phyloP scores from a whole-genome alignment of 352 stramenopile species.

The Phytopythium aichiense region DNA sequence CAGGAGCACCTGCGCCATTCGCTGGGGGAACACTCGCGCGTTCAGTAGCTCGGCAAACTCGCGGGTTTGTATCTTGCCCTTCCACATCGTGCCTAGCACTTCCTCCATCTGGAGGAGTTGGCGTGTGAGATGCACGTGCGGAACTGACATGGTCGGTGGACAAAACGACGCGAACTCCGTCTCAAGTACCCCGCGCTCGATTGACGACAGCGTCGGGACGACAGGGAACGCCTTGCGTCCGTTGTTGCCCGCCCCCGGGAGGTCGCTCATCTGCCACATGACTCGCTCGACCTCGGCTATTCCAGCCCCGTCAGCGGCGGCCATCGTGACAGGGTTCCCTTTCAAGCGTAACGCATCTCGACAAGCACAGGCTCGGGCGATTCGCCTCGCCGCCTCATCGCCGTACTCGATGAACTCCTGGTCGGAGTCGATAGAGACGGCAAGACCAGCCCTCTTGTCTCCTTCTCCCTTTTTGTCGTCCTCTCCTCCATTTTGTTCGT shows the following conservation, averaged over 20 bases:
- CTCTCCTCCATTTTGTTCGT: background rate
- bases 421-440: background rate
- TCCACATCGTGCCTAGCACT: slow-evolving; percentile 44
- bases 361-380: slow-evolving; percentile 21
- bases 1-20: slow-evolving; percentile 41
- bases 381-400: slow-evolving; percentile 29
- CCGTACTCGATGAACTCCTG: slow-evolving; percentile 49
- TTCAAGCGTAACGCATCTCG: slow-evolving; percentile 13
- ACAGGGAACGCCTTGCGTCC: slow-evolving; percentile 58
- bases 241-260: slow-evolving; percentile 64
- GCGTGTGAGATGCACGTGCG: slow-evolving; percentile 46
- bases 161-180: slow-evolving; percentile 55
- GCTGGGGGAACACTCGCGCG: slow-evolving; percentile 48
- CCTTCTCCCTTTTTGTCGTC: slow-evolving; percentile 10
- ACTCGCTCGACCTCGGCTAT: slow-evolving; percentile 50
- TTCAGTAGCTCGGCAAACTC: slow-evolving; percentile 33
- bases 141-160: slow-evolving; percentile 9
- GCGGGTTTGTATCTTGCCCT: slow-evolving; percentile 43
- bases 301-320: slow-evolving; percentile 5
- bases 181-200: slow-evolving; percentile 48
- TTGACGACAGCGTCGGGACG: slow-evolving; percentile 20
- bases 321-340: slow-evolving; percentile 23
- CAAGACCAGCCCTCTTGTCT: background rate
- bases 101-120: slow-evolving; percentile 63
- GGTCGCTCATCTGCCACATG: slow-evolving; percentile 53